A percentile compares a stretch with the other conserved stretches of the same genome.
Conservation (phyloP, 805 yeast genomes). For the Lipomyces lipofer region DNA sequence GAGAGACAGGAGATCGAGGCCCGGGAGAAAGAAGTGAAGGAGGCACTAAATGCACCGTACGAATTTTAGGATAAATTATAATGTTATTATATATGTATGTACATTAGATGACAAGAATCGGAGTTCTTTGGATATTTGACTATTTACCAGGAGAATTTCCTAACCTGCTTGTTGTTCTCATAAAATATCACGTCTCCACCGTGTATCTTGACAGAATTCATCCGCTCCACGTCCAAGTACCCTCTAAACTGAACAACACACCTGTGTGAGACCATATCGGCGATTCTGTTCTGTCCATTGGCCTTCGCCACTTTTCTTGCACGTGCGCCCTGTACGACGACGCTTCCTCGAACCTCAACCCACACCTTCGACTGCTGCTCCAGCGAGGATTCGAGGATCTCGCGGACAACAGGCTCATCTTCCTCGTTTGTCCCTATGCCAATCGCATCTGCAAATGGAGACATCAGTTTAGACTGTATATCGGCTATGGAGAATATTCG, state of each 20-base stretch:
- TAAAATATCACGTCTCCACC: constrained; percentile 17
- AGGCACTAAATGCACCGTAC: constrained; percentile 8
- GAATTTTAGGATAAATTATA: background rate
- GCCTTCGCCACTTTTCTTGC: background rate
- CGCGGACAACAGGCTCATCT: constrained; percentile 12
- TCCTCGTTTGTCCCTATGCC: constrained; percentile 6
- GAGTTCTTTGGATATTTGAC: background rate
- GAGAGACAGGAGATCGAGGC: constrained; percentile 15
- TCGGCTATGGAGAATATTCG: constrained; percentile 20
- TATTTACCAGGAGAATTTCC: constrained; percentile 18
- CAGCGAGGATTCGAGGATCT: constrained; percentile 8
- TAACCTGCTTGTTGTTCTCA: constrained; percentile 13
- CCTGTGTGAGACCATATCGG: background rate
- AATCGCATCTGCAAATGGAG: constrained; percentile 17
- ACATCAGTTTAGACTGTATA: constrained; percentile 3
- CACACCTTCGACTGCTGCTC: constrained; percentile 6
- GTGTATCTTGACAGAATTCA: constrained; percentile 24
- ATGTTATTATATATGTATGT: background rate
- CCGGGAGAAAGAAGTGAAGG: constrained; percentile 17
- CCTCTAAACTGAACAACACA: constrained; percentile 24
- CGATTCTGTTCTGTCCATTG: background rate
- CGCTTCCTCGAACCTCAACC: constrained; percentile 24
- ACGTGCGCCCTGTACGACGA: constrained; percentile 15
- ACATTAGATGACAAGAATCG: constrained; percentile 1
- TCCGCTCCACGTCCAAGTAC: constrained; percentile 24